Evolutionary conservation across 164 flowering plant species (phyloP).

Genomic region (Berberis vulgaris): DNA sequence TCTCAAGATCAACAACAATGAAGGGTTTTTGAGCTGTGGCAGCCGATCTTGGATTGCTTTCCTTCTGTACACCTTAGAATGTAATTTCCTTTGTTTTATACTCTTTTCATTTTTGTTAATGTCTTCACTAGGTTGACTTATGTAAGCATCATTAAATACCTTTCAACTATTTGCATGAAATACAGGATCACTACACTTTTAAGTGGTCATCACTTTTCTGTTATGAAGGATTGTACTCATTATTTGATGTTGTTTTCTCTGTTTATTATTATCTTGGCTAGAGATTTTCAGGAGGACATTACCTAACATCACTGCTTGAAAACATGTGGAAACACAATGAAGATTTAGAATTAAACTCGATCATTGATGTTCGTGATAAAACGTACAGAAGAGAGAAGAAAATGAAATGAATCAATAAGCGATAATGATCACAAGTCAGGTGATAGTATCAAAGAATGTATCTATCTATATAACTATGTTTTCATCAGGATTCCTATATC

Average conservation of each 20-base stretch:
- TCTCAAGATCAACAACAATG: slow-evolving; percentile 11
- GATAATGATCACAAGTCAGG: background rate
- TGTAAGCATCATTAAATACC: background rate
- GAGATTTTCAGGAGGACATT: no score
- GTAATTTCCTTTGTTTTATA: background rate
- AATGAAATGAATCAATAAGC: background rate
- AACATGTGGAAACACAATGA: no score
- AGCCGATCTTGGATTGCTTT: background rate
- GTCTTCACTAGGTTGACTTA: background rate
- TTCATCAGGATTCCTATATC: background rate
- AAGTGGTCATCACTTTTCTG: no score
- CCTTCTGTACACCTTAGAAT: background rate
- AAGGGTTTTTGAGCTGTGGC: background rate
- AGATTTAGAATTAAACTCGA: no score
- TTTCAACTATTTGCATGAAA: background rate
- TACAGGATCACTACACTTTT: background rate
- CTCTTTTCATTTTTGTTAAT: background rate
- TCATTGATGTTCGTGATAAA: no score
- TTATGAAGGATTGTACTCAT: no score
- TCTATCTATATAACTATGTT: background rate
- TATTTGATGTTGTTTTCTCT: no score
- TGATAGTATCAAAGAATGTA: background rate
- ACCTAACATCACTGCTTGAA: no score
- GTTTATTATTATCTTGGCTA: no score
- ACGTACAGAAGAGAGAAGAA: background rate